Evolutionary conservation across 768 basidiomycete genomes (phyloP), one percentile per base, ranked within the genome.

Genomic region (Leccinum sublutescens): DNA sequence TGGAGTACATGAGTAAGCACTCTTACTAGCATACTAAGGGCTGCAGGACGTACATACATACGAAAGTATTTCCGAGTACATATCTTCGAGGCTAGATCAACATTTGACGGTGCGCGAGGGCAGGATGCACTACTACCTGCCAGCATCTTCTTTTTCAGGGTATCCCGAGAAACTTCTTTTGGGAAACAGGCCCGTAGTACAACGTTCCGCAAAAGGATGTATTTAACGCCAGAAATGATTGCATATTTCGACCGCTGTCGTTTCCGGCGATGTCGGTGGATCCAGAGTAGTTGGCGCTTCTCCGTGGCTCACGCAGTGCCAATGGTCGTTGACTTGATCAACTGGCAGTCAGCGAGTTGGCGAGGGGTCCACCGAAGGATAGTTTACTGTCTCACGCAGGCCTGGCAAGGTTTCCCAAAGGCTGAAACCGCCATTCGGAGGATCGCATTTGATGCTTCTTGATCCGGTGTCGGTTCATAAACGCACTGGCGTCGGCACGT

Each of bases 181-280:
- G n/a, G 40, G 5, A 19, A 12, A 19, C 2, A 11, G 9, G 43
- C 5, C 43, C n/a, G 25, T 27, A 7, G 25, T 45, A 45, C 50
- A 36, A 49, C n/a, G 21, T 48, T 34, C 40, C 25, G 4, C 49
- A 52, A 52, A 56, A 56, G 63, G 21, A 31, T 10, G 21, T 8
- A 17, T 19, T 33, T 38, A 31, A 38, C n/a, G 33, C 34, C 49
- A 45, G 55, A 15, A 5, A 49, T 38, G 27, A 21, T 38, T 14
- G 59, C 29, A 38, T 23, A 47, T 33, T 52, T 45, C 52, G 43
- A 27, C 55, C 23, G 9, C 54, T 50, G 51, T 50, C 56, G 15
- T 27, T 27, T 56, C 14, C 50, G 25, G 52, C 38, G 48, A 64
- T 31, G 50, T 53, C 14, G 50, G 54, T 45, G 56, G 38, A 58